Base-by-base conservation (phyloP, 192 early-diverging fungal genomes). In the Coemansia sp. region DNA sequence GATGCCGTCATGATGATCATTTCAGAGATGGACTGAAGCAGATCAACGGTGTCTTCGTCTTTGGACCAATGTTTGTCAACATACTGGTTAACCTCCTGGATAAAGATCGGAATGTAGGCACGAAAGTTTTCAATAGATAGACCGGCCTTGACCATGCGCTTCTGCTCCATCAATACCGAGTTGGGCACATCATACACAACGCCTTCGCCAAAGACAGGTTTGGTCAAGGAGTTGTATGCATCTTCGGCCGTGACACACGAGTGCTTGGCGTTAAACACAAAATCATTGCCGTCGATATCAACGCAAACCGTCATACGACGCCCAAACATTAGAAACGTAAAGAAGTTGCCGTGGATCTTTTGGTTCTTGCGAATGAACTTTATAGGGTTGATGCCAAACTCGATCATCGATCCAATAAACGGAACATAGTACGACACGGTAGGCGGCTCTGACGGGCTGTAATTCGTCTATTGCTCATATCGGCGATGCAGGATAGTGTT, bases 181-280 rank as follows among this genome's bases (percentile, higher is more conserved):
- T 97, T 95, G 29, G 88, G 89, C 48, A 94, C 94, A 79, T 99
- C 97, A 85, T 99, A 99, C 34, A 99, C 97, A 48, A 99, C 95
- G 41, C 92, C 95, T 64, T 82, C 85, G 60, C 97, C 97, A 84
- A 99, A 99, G 36, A 98, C 94, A 6, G 93, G 94, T 48, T 91
- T 93, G 29, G 95, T 99, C 74, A 99, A 87, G 46, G 87, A 88
- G 68, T 91, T 92, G 79, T 99, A 99, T 27, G 95, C 94, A 61
- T 91, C 93, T 74, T 95, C 97, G 36, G 95, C 95, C 44, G 91
- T 93, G 57, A 92, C 93, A 70, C 91, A 69, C 64, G 91, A 88
- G 62, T 93, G 79, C 70, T 93, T 93, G 57, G 89, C 90, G 88
- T 99, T 99, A 83, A 99, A 97, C 6, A 97, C 88, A 82, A 97